These are phyloP conservation scores for Fusarium tjaetaba DNA, from an alignment of 2,329 filamentous ascomycete species.

Conservation along the genomic window DNA sequence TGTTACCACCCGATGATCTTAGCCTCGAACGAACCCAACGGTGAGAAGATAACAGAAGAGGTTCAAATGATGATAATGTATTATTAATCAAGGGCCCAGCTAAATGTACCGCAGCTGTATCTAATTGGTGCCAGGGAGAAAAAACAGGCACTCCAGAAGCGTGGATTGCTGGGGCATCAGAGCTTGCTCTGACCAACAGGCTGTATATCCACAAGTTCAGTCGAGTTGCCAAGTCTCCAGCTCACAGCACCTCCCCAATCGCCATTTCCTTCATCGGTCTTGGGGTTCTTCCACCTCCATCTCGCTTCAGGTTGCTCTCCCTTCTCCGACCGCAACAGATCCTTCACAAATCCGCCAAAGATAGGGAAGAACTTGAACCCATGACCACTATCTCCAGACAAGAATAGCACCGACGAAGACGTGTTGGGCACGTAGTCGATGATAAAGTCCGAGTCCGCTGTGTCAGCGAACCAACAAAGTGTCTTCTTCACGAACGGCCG, in stretches of 20 bases:
- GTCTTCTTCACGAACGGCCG: constrained; percentile 65
- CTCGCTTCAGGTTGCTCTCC: constrained; percentile 53
- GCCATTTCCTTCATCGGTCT: constrained; percentile 5
- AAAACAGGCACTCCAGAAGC: no score
- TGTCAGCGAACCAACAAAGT: constrained; percentile 73
- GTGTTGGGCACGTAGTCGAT: constrained; percentile 67
- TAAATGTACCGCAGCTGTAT: accelerated
- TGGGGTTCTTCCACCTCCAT: constrained; percentile 62
- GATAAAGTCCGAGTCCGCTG: constrained; percentile 67
- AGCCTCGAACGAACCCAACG: no score
- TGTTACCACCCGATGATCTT: no score
- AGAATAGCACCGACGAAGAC: constrained; percentile 56
- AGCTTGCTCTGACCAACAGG: constrained; percentile 15
- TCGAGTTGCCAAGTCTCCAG: constrained; percentile 50
- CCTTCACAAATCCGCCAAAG: constrained; percentile 63
- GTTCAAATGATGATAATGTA: accelerated
- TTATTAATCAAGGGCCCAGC: not conserved
- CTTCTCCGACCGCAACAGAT: constrained; percentile 54
- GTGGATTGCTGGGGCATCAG: not conserved
- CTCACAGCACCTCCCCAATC: constrained; percentile 49
- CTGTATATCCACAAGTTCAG: constrained; percentile 38
- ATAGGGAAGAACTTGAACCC: constrained; percentile 72
- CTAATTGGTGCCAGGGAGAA: no score
- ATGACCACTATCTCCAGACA: constrained; percentile 69
- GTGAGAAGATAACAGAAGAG: accelerated